phyloP scores from a whole-genome alignment of 495 filamentous ascomycete genomes.

The Bathelium albidoporum region DNA sequence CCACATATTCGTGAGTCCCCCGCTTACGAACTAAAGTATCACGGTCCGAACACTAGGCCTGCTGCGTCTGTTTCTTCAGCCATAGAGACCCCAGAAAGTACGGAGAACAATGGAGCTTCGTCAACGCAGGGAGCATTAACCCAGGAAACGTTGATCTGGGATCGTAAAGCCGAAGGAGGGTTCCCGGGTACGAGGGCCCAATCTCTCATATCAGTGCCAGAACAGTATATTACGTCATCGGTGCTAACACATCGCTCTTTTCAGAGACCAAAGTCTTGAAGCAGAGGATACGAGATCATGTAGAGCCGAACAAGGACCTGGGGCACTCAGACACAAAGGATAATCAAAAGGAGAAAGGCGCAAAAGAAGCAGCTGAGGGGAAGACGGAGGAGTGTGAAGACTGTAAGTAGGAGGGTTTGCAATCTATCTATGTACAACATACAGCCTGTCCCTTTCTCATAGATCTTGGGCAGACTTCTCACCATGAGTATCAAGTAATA shows the following conservation, averaged over 20 bases:
- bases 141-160: conserved; percentile 61
- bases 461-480: neutral
- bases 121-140: conserved; percentile 12
- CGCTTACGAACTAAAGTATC: neutral
- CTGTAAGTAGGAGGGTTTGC: neutral
- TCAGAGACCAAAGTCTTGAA: conserved; percentile 84
- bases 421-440: neutral
- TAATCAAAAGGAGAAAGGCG: conserved; percentile 14
- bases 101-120: neutral
- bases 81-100: neutral
- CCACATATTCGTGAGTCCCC: too few species aligned
- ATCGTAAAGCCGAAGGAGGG: conserved; percentile 76
- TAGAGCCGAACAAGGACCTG: conserved; percentile 64
- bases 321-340: conserved; percentile 51
- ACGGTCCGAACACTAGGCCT: neutral
- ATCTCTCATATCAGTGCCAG: neutral
- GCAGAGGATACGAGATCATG: conserved; percentile 69
- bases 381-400: conserved; percentile 13
- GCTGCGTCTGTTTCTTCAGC: too few species aligned
- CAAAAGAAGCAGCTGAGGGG: neutral
- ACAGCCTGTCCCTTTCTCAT: neutral
- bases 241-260: conserved; percentile 7
- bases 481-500: too few species aligned
- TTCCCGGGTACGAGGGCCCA: conserved; percentile 61
- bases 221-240: neutral